Evolutionary conservation across 768 basidiomycete genomes (phyloP).

Genomic region (Leccinum pellstonianum): DNA sequence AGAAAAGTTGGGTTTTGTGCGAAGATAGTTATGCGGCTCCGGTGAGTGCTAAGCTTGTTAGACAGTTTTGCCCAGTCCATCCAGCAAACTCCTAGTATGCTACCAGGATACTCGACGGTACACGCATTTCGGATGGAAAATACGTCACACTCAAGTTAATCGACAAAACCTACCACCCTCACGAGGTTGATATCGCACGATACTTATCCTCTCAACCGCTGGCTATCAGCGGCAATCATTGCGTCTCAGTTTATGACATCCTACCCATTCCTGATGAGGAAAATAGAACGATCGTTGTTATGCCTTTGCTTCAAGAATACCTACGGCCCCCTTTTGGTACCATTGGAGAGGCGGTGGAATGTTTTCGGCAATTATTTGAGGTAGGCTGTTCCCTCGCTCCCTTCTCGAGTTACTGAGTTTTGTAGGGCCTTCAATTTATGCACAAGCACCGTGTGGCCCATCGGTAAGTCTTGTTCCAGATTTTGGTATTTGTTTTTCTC

Average conservation of each 20-base stretch:
- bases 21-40: slow-evolving; percentile 4
- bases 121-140: slow-evolving; percentile 26
- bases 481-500: too few relatives aligned
- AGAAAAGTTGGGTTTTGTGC: neutral
- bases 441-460: neutral
- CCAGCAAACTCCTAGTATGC: neutral
- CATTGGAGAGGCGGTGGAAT: rapidly evolving
- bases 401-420: neutral
- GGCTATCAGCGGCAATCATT: slow-evolving; percentile 30
- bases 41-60: slow-evolving; percentile 1
- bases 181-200: slow-evolving; percentile 33
- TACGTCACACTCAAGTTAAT: slow-evolving; percentile 34
- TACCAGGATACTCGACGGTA: slow-evolving; percentile 28
- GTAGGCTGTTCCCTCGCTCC: neutral
- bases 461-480: too few relatives aligned
- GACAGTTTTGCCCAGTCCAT: slow-evolving; percentile 15
- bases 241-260: slow-evolving; percentile 31
- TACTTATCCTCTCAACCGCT: slow-evolving; percentile 12
- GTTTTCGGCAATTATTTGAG: neutral
- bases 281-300: slow-evolving; percentile 25
- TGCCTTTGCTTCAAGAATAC: slow-evolving; percentile 36
- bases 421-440: neutral
- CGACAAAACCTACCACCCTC: slow-evolving; percentile 11
- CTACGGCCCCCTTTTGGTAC: slow-evolving; percentile 1
- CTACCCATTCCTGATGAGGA: slow-evolving; percentile 12